Evolutionary conservation across 208 protist species (phyloP).

Genomic region (Zelonia costaricensis): DNA sequence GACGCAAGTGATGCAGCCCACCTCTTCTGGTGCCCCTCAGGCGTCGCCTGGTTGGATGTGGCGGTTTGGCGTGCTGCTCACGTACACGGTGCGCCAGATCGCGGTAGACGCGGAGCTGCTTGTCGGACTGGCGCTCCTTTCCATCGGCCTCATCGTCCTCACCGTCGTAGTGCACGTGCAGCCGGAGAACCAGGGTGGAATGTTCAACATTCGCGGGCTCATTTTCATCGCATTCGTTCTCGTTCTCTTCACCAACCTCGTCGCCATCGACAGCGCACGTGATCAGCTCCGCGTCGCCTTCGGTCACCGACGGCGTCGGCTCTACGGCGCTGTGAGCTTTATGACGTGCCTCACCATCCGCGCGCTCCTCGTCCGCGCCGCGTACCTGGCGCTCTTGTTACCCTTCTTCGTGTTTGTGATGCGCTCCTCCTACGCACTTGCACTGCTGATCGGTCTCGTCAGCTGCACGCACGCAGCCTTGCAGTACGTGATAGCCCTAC

Average conservation of each 20-base stretch:
- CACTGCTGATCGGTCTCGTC: conserved; percentile 39
- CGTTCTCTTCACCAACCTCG: conserved; percentile 48
- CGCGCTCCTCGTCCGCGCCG: conserved; percentile 26
- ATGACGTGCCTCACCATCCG: conserved; percentile 37
- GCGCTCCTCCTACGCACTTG: conserved; percentile 34
- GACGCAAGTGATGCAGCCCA: background rate
- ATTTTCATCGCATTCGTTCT: conserved; percentile 59
- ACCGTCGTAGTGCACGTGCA: conserved; percentile 38
- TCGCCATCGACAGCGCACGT: conserved; percentile 29
- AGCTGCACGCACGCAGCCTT: conserved; percentile 54
- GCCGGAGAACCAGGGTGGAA: conserved; percentile 46
- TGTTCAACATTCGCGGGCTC: conserved; percentile 74
- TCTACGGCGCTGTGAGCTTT: conserved; percentile 52
- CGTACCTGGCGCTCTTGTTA: conserved; percentile 45
- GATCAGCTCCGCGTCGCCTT: conserved; percentile 42
- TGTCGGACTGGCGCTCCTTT: conserved; percentile 8
- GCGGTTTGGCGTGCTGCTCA: conserved; percentile 47
- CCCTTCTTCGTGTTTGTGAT: conserved; percentile 48
- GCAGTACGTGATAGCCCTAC: conserved; percentile 33
- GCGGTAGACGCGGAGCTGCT: conserved; percentile 31
- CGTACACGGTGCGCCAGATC: conserved; percentile 35
- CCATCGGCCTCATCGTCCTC: conserved; percentile 39
- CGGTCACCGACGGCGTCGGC: conserved; percentile 45
- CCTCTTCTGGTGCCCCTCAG: background rate
- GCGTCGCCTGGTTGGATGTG: conserved; percentile 15